phyloP scores from a whole-genome alignment of 129 eudicot genomes.

The Lonicera japonica region DNA sequence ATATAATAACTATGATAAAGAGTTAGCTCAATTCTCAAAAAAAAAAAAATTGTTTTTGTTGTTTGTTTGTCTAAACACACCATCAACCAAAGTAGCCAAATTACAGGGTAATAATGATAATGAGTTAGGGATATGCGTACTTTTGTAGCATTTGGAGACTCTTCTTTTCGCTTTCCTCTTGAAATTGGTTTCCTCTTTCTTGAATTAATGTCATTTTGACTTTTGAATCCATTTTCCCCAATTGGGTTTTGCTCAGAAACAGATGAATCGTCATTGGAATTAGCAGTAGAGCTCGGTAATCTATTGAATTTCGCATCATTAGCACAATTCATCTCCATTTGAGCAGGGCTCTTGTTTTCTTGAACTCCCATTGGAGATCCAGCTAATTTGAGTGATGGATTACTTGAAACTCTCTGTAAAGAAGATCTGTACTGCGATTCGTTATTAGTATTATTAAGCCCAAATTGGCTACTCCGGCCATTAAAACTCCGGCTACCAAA shows the following conservation, averaged over 20 bases:
- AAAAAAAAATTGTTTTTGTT: no score
- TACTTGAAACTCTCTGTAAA: slow-evolving; percentile 63
- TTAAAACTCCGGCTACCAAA: slow-evolving; percentile 85
- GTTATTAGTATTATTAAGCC: slow-evolving; percentile 24
- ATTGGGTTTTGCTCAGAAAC: slow-evolving; percentile 58
- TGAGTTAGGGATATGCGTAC: slow-evolving; percentile 4
- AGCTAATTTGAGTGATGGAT: slow-evolving; percentile 43
- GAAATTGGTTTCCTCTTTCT: slow-evolving; percentile 56
- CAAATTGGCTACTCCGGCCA: slow-evolving; percentile 44
- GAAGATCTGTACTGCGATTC: slow-evolving; percentile 41
- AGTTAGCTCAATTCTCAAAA: background rate
- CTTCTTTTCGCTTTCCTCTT: slow-evolving; percentile 56
- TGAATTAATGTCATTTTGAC: slow-evolving; percentile 15
- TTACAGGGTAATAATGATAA: background rate
- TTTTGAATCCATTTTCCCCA: slow-evolving; percentile 22
- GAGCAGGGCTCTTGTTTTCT: slow-evolving; percentile 24
- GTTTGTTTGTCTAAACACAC: no score
- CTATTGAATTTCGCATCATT: slow-evolving; percentile 18
- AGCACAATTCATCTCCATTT: slow-evolving; percentile 14
- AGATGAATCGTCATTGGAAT: slow-evolving; percentile 69
- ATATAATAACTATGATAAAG: background rate
- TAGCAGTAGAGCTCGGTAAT: slow-evolving; percentile 17
- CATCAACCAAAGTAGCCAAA: background rate
- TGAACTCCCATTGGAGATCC: slow-evolving; percentile 42
- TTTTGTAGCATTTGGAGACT: slow-evolving; percentile 14